Percentiles rank a stretch among this genome's conserved stretches.
phyloP scores from a whole-genome alignment of 371 early-diverging fungal genomes.

The Batrachochytrium dendrobatidis region DNA sequence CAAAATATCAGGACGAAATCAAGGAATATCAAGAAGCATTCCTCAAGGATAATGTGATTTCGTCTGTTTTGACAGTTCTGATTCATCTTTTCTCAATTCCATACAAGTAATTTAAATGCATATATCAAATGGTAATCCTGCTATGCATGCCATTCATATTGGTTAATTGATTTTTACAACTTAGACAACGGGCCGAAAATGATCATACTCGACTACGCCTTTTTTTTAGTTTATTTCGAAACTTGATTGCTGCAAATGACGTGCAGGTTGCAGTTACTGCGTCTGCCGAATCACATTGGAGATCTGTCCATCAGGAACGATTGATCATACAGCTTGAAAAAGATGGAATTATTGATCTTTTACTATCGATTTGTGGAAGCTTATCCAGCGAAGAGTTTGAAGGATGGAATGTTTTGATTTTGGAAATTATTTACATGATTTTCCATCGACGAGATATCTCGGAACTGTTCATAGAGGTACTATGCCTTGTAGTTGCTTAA shows the following conservation, averaged over 20 bases:
- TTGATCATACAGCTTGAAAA: background rate
- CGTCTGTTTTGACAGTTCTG: background rate
- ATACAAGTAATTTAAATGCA: background rate
- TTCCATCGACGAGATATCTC: background rate
- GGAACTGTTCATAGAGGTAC: too few species aligned
- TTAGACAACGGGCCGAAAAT: background rate
- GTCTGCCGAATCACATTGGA: background rate
- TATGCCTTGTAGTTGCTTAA: too few species aligned
- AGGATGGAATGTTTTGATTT: background rate
- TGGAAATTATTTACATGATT: background rate
- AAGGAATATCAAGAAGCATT: background rate
- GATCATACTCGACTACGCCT: background rate
- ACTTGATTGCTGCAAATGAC: background rate
- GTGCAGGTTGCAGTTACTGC: background rate
- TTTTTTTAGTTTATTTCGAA: background rate
- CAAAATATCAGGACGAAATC: background rate
- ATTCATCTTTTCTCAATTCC: background rate
- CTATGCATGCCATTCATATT: background rate
- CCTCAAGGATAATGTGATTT: background rate
- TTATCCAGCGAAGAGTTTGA: background rate
- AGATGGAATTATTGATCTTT: background rate
- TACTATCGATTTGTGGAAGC: background rate
- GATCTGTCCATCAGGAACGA: background rate
- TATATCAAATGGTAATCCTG: background rate
- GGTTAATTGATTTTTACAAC: background rate